A percentile compares a stretch with the other conserved stretches of the same genome.
Conservation (phyloP, 2,329 filamentous ascomycete species). For the Aschersonia sp. region DNA sequence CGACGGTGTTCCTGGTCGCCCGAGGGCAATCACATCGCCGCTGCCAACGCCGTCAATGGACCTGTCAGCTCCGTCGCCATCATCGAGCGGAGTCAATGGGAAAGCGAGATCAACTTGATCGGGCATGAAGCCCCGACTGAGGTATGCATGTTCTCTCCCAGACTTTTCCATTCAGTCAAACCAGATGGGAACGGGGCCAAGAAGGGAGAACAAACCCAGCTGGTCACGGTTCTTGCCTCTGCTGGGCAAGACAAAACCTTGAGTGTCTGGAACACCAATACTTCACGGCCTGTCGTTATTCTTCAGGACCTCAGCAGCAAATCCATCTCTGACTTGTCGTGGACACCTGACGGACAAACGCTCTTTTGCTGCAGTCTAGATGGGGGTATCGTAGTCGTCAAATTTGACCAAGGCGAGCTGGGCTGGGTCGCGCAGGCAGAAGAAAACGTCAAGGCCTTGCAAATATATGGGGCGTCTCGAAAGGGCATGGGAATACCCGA, state of each 20-base stretch:
- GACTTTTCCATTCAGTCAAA: constrained; percentile 66
- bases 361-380: constrained; percentile 81
- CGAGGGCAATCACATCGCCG: constrained; percentile 92
- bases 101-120: constrained; percentile 92
- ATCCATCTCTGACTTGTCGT: constrained; percentile 85
- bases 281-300: constrained; percentile 78
- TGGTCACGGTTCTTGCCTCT: constrained; percentile 89
- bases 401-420: constrained; percentile 77
- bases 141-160: constrained; percentile 91
- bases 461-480: constrained; percentile 80
- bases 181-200: constrained; percentile 38
- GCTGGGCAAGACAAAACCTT: constrained; percentile 94
- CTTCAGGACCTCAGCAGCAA: constrained; percentile 80
- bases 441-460: constrained; percentile 84
- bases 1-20: constrained; percentile 94
- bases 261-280: constrained; percentile 96
- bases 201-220: constrained; percentile 24
- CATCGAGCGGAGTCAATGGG: constrained; percentile 82
- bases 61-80: constrained; percentile 96
- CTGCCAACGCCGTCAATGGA: constrained; percentile 92
- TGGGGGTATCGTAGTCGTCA: constrained; percentile 67
- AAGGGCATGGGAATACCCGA: constrained; percentile 86
- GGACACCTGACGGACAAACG: constrained; percentile 82
- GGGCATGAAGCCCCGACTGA: constrained; percentile 95
- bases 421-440: constrained; percentile 76